Base-by-base conservation (phyloP, 2,329 filamentous ascomycete species). In the Epichloe sp. region DNA sequence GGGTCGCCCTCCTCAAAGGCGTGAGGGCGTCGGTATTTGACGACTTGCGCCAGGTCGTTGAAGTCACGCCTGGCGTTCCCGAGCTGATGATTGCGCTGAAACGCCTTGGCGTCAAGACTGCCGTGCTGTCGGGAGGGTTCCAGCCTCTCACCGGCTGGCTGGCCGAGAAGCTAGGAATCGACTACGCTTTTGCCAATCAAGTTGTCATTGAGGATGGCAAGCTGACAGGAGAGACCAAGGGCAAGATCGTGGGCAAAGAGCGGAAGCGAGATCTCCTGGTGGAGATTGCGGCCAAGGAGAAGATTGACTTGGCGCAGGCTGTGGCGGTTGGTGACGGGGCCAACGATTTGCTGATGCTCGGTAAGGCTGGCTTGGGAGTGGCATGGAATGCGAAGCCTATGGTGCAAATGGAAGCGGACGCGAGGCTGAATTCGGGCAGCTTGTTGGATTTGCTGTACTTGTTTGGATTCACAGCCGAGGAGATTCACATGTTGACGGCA, bases 51-150 rank as follows among this genome's bases (percentile, higher is more conserved):
- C 74, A 79, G 0, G 76, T 85, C 0, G 80, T 98, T 50, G 83
- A 85, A 23, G 83, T 95, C 47, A 94, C 93, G 1, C 80, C 81
- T 11, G 93, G 93, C 6, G 90, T 88, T 1, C 77, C 75, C 17
- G 80, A 87, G 56, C 74, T 97, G 17, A 76, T 95, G 55, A 77
- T 69, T 54, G 85, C 83, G 0, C 71, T 98, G 48, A 89, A 86
- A 68, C 74, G 77, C 21, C 71, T 95, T 5, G 91, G 91, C 7
- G 85, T 86, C 68, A 91, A 87, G 69, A 88, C 89, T 2, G 93
- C 90, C 0, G 91, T 98, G 5, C 70, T 96, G 35, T 95, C 88
- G 36, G 93, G 93, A 44, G 93, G 93, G 0, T 98, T 98, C 68
- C 80, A 87, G 56, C 90, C 91, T 0, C 71, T 97, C 56, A 94